phyloP scores from a whole-genome alignment of 345 rosid genomes.

The Eucalyptus caleyi region DNA sequence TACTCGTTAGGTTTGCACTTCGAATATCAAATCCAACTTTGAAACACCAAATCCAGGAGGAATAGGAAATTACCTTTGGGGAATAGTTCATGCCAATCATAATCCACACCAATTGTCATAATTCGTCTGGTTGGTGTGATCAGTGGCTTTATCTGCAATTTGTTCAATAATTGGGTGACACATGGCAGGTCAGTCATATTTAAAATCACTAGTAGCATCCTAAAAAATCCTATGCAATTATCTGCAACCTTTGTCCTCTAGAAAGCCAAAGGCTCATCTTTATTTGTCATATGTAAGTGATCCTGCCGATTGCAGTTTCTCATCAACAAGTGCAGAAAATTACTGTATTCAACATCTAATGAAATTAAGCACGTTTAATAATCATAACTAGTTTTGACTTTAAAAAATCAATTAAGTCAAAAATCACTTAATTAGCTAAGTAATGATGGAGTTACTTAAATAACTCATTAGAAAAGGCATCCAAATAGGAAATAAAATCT shows the following conservation, averaged over 20 bases:
- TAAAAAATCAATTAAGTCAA: not conserved
- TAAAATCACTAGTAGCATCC: not conserved
- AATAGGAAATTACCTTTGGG: constrained; percentile 46
- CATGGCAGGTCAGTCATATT: not conserved
- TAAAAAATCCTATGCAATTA: not conserved
- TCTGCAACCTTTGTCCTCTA: not conserved
- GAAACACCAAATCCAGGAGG: not conserved
- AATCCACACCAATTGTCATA: constrained; percentile 59
- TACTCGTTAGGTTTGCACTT: not conserved
- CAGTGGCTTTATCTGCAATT: constrained; percentile 77
- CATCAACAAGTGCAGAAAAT: not conserved
- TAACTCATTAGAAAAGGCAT: not conserved
- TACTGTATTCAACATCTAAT: not conserved
- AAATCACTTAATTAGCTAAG: not conserved
- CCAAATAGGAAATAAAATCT: not conserved
- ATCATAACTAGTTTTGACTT: not conserved
- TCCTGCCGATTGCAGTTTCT: no score
- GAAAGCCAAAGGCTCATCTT: not conserved
- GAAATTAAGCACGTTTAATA: not conserved
- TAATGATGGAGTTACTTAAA: not conserved
- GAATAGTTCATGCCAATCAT: constrained; percentile 86
- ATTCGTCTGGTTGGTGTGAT: constrained; percentile 74
- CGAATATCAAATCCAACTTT: not conserved
- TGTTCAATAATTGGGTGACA: not conserved
- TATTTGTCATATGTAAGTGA: not conserved